Evolutionary conservation across 139 green algal genomes (phyloP).

Genomic region (Trebouxia sp.): DNA sequence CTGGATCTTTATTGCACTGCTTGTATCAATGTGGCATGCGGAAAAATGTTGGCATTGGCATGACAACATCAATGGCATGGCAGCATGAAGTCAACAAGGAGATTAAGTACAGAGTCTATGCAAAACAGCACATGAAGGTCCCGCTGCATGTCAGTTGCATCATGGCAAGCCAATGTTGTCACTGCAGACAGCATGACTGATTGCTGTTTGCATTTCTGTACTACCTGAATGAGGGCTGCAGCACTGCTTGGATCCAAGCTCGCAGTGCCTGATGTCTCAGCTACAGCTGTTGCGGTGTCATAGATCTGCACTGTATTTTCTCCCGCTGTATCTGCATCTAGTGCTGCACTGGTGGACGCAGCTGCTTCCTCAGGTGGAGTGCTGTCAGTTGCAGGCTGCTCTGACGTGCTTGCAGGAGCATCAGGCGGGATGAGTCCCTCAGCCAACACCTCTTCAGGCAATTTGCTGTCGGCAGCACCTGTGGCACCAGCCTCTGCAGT

Average conservation of each 20-base stretch:
- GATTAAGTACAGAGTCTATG: too few relatives aligned
- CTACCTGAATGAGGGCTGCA: constrained; percentile 6
- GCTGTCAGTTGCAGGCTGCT: neutral
- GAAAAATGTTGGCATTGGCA: too few relatives aligned
- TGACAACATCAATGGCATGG: too few relatives aligned
- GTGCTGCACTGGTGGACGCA: neutral
- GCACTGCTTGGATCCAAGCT: neutral
- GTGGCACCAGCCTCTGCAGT: neutral
- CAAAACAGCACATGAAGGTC: too few relatives aligned
- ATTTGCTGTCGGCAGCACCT: neutral
- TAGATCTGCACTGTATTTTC: neutral
- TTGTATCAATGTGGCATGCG: too few relatives aligned
- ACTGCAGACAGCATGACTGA: too few relatives aligned
- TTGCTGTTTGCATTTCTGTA: neutral
- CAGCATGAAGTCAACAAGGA: too few relatives aligned
- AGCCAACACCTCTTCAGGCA: neutral
- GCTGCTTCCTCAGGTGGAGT: too few relatives aligned
- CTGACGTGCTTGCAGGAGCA: neutral
- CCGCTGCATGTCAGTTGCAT: too few relatives aligned
- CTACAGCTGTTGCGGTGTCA: neutral
- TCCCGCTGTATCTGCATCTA: neutral
- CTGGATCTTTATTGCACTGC: too few relatives aligned
- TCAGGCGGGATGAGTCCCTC: neutral
- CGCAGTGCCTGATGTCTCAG: neutral
- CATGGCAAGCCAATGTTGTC: too few relatives aligned